Conservation (phyloP, 495 filamentous ascomycete genomes). For the Apiosordaria backusii region DNA sequence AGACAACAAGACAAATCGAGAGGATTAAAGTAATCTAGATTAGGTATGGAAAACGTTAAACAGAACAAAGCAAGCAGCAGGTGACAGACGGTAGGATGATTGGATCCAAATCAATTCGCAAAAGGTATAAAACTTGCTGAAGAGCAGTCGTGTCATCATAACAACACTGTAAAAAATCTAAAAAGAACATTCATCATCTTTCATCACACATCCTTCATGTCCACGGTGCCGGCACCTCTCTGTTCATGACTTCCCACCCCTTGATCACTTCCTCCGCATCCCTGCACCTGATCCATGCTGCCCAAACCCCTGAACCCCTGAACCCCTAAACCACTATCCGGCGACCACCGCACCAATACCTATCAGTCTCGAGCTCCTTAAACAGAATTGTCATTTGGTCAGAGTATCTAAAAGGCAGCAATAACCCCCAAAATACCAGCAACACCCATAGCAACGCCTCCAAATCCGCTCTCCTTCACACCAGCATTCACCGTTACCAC, state of each 20-base stretch:
- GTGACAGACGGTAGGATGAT: not conserved
- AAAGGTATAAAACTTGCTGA: slow-evolving; percentile 4
- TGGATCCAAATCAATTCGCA: not conserved
- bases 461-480: slow-evolving; percentile 9
- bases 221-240: not conserved
- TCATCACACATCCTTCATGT: not conserved
- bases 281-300: not conserved
- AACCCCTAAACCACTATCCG: not conserved
- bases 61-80: not conserved
- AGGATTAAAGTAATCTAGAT: no score
- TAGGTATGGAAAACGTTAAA: no score
- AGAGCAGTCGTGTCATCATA: not conserved
- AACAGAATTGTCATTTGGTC: no score
- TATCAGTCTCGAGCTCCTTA: no score
- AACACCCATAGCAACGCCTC: not conserved
- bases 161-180: not conserved
- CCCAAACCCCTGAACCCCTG: not conserved
- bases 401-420: not conserved
- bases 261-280: not conserved
- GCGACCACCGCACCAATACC: not conserved
- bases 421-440: not conserved
- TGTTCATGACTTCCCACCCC: not conserved
- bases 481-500: not conserved
- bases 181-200: not conserved
- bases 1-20: no score